Evolutionary conservation across 208 protist species (phyloP).

Genomic region (Porcisia hertigi): DNA sequence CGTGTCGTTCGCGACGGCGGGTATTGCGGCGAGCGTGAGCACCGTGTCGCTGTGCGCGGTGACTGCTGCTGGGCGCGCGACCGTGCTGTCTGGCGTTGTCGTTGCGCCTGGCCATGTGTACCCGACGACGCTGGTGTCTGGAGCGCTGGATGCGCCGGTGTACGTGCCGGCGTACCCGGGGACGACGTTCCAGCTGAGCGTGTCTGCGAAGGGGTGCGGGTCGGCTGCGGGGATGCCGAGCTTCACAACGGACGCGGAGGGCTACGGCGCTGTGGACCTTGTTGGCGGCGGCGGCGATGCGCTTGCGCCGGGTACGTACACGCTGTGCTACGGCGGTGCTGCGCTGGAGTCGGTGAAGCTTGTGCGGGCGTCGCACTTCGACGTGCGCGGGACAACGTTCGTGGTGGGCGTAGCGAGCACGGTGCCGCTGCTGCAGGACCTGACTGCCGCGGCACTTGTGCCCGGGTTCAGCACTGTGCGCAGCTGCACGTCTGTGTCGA

Average conservation of each 20-base stretch:
- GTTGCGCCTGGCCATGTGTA: constrained; percentile 43
- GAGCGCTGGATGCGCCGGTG: constrained; percentile 28
- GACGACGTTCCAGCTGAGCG: constrained; percentile 48
- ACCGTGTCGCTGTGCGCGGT: constrained; percentile 41
- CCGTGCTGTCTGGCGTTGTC: constrained; percentile 18
- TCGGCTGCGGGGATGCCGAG: constrained; percentile 23
- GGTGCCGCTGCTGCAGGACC: constrained; percentile 51
- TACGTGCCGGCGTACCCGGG: constrained; percentile 51
- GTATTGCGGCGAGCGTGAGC: constrained; percentile 22
- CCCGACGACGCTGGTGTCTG: constrained; percentile 54
- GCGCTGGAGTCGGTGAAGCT: constrained; percentile 42
- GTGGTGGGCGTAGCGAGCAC: constrained; percentile 47
- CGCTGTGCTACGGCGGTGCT: constrained; percentile 40
- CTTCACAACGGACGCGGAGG: constrained; percentile 56
- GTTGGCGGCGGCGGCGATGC: constrained; percentile 19
- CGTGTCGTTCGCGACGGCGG: constrained; percentile 30
- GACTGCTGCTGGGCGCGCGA: constrained; percentile 38
- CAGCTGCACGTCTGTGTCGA: constrained; percentile 33
- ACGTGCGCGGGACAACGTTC: constrained; percentile 46
- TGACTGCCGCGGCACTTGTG: constrained; percentile 34
- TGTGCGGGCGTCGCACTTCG: constrained; percentile 45
- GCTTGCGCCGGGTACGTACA: constrained; percentile 52
- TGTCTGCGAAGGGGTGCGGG: constrained; percentile 28
- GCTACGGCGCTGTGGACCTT: constrained; percentile 47
- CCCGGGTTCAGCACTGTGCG: constrained; percentile 52